Evolutionary conservation across 2,329 filamentous ascomycete genomes (phyloP).

Genomic region (Furcasterigmium sp.): DNA sequence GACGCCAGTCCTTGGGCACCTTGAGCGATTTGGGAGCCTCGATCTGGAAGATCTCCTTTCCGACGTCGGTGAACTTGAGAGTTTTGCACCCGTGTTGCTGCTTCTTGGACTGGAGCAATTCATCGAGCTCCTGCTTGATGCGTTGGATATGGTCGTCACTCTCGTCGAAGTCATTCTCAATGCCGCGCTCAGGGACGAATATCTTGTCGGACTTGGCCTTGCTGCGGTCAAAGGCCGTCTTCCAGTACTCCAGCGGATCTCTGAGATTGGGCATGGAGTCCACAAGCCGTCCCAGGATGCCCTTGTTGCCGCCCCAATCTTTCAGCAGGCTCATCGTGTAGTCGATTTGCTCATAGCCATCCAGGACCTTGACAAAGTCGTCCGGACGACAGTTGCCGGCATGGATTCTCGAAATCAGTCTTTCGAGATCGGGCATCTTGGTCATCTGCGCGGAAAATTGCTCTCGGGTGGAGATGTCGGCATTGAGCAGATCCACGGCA

Average conservation of each 20-base stretch:
- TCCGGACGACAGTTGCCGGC: constrained; percentile 84
- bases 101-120: constrained; percentile 66
- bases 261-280: constrained; percentile 79
- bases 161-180: constrained; percentile 87
- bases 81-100: constrained; percentile 68
- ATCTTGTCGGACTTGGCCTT: constrained; percentile 76
- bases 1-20: constrained; percentile 83
- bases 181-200: constrained; percentile 77
- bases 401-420: constrained; percentile 90
- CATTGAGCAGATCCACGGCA: constrained; percentile 88
- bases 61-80: constrained; percentile 75
- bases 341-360: constrained; percentile 97
- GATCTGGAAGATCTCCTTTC: constrained; percentile 95
- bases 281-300: constrained; percentile 80
- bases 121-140: constrained; percentile 68
- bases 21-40: constrained; percentile 83
- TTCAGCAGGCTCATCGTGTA: constrained; percentile 81
- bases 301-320: constrained; percentile 69
- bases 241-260: constrained; percentile 75
- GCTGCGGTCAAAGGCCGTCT: constrained; percentile 79
- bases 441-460: constrained; percentile 83
- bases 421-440: constrained; percentile 90
- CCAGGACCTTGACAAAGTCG: constrained; percentile 88
- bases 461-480: constrained; percentile 73
- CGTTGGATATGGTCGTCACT: constrained; percentile 73